Conservation (phyloP, 164 flowering plant genomes). For the Amborella trichopoda region DNA sequence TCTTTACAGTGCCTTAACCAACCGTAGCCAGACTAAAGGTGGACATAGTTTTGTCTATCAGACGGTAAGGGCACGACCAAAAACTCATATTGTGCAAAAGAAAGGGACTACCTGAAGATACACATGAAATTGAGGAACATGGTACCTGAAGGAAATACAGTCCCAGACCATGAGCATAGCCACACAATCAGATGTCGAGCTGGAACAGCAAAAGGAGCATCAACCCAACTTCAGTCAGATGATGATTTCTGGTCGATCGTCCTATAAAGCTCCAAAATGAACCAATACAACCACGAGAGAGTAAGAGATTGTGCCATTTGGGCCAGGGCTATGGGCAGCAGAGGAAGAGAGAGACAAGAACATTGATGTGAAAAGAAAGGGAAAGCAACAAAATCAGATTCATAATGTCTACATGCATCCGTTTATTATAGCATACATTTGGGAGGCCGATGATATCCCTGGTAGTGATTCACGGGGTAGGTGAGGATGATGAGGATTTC, state of each 20-base stretch:
- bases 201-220: conserved; percentile 86
- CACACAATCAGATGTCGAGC: conserved; percentile 83
- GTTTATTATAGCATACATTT: background rate
- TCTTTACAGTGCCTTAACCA: too few species aligned
- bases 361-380: too few species aligned
- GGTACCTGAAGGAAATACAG: conserved; percentile 77
- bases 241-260: conserved; percentile 62
- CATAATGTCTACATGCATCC: background rate
- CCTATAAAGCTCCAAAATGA: conserved; percentile 71
- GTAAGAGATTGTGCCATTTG: conserved; percentile 60
- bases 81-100: too few species aligned
- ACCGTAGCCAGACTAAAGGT: too few species aligned
- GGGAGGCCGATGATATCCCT: too few species aligned
- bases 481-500: too few species aligned
- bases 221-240: conserved; percentile 59
- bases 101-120: background rate
- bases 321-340: conserved; percentile 68
- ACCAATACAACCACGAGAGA: conserved; percentile 65
- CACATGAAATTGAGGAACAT: too few species aligned
- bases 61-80: too few species aligned
- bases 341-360: conserved; percentile 1
- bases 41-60: too few species aligned
- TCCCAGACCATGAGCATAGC: conserved; percentile 74
- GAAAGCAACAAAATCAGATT: too few species aligned
- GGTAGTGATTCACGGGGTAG: too few species aligned